Percentiles rank a stretch among this genome's conserved stretches.
Conservation (phyloP, 164 flowering plant genomes). For the Piper longum region DNA sequence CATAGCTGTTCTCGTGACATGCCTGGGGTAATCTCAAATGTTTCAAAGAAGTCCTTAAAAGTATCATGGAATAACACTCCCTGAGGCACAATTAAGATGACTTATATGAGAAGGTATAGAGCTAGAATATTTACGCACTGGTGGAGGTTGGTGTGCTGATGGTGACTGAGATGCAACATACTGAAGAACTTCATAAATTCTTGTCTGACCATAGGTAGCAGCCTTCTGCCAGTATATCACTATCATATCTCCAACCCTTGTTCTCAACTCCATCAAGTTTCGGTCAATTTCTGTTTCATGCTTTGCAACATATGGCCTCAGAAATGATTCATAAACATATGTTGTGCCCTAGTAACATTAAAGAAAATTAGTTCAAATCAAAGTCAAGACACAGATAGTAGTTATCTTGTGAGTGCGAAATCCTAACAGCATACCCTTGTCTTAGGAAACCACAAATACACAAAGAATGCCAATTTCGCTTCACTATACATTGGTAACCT, state of each 20-base stretch:
- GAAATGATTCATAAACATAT: conserved; percentile 84
- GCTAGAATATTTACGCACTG: conserved; percentile 27
- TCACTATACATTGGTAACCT: conserved; percentile 99
- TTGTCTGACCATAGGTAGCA: conserved; percentile 73
- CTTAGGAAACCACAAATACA: conserved; percentile 89
- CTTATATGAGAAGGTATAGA: neutral
- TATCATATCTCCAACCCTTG: conserved; percentile 75
- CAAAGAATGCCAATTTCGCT: conserved; percentile 81
- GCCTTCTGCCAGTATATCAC: conserved; percentile 65
- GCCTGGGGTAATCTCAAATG: too few species aligned
- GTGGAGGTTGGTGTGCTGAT: conserved; percentile 50
- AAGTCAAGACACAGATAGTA: neutral
- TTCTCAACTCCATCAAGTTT: conserved; percentile 62
- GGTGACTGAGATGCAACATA: conserved; percentile 76
- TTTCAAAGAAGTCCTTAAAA: too few species aligned
- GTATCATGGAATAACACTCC: too few species aligned
- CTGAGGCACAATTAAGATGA: too few species aligned
- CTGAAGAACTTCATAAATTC: conserved; percentile 71
- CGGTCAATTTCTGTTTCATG: conserved; percentile 94
- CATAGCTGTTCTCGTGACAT: too few species aligned
- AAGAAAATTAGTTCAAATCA: neutral
- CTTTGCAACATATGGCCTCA: conserved; percentile 69
- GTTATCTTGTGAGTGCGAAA: neutral
- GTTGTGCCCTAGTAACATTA: conserved; percentile 59
- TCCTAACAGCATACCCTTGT: conserved; percentile 37